Evolutionary conservation across 257 asterid species (phyloP).

Genomic region (Solanum clarkiae): DNA sequence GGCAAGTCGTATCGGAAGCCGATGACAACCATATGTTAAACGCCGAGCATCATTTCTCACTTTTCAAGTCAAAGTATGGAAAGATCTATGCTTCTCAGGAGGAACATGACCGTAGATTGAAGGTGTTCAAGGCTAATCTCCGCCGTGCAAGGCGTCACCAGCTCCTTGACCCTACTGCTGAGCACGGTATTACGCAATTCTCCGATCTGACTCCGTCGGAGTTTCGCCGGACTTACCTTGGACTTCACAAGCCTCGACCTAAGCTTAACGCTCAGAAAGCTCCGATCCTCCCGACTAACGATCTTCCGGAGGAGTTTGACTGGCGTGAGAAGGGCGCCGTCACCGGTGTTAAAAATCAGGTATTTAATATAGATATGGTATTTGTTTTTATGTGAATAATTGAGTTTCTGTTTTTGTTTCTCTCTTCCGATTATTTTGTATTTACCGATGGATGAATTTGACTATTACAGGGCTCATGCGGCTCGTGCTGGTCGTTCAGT

Average conservation of each 20-base stretch:
- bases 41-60: slow-evolving; percentile 66
- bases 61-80: slow-evolving; percentile 45
- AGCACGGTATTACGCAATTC: slow-evolving; percentile 78
- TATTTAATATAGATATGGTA: neutral
- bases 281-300: slow-evolving; percentile 53
- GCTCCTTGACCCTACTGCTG: slow-evolving; percentile 71
- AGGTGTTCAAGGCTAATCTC: slow-evolving; percentile 64
- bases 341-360: slow-evolving; percentile 78
- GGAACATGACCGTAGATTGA: slow-evolving; percentile 69
- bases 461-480: slow-evolving; percentile 67
- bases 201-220: slow-evolving; percentile 69
- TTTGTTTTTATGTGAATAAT: neutral
- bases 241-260: slow-evolving; percentile 28
- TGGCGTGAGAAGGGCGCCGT: slow-evolving; percentile 93
- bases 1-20: slow-evolving; percentile 57
- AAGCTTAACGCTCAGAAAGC: slow-evolving; percentile 59
- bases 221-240: slow-evolving; percentile 51
- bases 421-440: neutral
- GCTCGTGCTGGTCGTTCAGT: slow-evolving; percentile 98
- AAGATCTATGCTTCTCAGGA: slow-evolving; percentile 51
- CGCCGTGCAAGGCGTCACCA: slow-evolving; percentile 72
- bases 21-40: slow-evolving; percentile 40
- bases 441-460: neutral
- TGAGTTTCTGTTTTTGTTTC: neutral
- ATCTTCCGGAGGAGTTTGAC: slow-evolving; percentile 63